Base-by-base conservation (phyloP, 2,329 filamentous ascomycete genomes). In the Cryoendolithus antarcticus region DNA sequence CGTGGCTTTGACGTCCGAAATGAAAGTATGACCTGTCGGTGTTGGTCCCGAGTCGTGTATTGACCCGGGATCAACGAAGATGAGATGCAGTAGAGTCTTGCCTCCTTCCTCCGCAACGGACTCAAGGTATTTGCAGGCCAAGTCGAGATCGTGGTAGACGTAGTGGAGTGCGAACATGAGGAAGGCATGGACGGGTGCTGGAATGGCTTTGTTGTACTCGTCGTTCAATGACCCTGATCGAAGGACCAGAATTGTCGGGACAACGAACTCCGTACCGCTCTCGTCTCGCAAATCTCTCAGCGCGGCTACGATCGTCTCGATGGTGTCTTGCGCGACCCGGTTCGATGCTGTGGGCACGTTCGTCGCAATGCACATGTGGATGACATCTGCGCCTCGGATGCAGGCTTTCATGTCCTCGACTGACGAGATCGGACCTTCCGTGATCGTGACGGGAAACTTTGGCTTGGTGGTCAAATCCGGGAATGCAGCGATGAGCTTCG, bases 321-420 rank as follows among this genome's bases (percentile, higher is more conserved):
- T 45, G 13, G 43, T 44, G 36, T 51, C 48, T n/a, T 44, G 33
- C 6, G 38, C 38, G 9, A 49, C 15, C 3, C 40, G 36, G 8
- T 37, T 19, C 51, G 54, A 32, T 8, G 35, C 36, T 7, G 24
- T 41, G 30, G 41, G 33, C n/a, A 38, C 40, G 37, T 51, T 49
- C 13, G 43, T 40, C 11, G 47, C 49, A 24, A 53, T 49, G 38
- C 50, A 53, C 34, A 39, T 41, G 39, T 45, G 44, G 30, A 51
- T 40, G 9, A 43, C 40, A 3, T 48, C 41, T 19, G 45, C 44
- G 38, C 43, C 34, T 19, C 38, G 21, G 12, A 53, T 43, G 19
- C 41, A 50, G n/a, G 38, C 8, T 30, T 44, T 34, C 4, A 51
- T 35, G 6, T 43, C 32, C 6, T 27, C 24, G n/a, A 13, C 30